Evolutionary conservation across 495 filamentous ascomycete genomes (phyloP), one percentile per base, ranked within the genome.

Genomic region (Penicillium argentinense): DNA sequence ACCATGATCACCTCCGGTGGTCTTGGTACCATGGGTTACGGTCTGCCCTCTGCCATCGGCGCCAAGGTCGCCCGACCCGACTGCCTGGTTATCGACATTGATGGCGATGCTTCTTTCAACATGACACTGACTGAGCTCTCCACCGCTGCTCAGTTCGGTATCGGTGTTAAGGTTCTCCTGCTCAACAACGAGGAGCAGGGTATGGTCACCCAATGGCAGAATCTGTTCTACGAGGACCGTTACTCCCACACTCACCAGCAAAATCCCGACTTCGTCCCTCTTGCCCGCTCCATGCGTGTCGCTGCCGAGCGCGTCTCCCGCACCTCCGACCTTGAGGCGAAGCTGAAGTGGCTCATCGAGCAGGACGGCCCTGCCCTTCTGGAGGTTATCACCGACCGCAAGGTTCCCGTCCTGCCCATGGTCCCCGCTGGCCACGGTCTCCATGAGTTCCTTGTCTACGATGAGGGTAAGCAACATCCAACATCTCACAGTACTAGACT

Each of bases 331-430:
- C 77, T 96, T 11, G 76, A 82, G 37, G 83, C 83, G 39, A 85
- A 84, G 59, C 75, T 98, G 54, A 82, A 86, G 68, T 96, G 95
- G 88, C 77, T 97, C 65, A 84, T 98, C 51, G 81, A 90, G 43
- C 81, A 77, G 19, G 85, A 91, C 24, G 88, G 88, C 21, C 88
- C 88, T 32, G 85, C 87, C 19, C 74, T 93, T 51, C 72, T 89
- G 25, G 77, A 80, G 59, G 75, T 77, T 24, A 64, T 75, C 42
- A 77, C 76, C 38, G 76, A 78, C 60, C 91, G 95, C 78, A 96
- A 97, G 81, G 88, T 97, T n/a, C 91, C 95, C 33, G 95, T 98
- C 12, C 73, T 98, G 41, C 93, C 93, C 14, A 97, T 97, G 93
- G 93, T 98, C 38, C 91, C 91, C 17, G 83, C 78, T 23, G 93